These are phyloP conservation scores for Paramecium primaurelia DNA, from an alignment of 73 alveolate species.

Conservation along the genomic window DNA sequence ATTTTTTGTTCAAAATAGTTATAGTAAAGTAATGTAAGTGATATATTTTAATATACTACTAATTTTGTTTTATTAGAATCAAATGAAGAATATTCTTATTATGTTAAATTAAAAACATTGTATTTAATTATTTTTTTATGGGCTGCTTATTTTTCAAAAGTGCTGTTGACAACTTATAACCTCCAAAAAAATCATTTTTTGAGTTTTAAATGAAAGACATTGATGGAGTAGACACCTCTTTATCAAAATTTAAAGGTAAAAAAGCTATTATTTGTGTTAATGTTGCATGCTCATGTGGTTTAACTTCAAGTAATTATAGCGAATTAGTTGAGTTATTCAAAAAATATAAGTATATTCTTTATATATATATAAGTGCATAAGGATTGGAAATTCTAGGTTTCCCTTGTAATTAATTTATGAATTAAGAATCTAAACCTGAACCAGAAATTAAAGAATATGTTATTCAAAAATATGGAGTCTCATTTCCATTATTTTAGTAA, in stretches of 20 bases:
- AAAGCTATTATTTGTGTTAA: conserved; percentile 74
- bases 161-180: conserved; percentile 51
- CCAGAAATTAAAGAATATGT: conserved; percentile 68
- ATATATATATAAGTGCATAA: conserved; percentile 31
- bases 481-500: conserved; percentile 70
- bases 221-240: conserved; percentile 63
- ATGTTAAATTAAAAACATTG: not conserved
- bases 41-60: not conserved
- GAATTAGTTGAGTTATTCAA: conserved; percentile 68
- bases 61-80: not conserved
- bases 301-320: conserved; percentile 71
- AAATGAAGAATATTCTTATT: not conserved
- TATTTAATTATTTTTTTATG: conserved; percentile 10
- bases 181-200: conserved; percentile 53
- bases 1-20: not conserved
- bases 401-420: conserved; percentile 86
- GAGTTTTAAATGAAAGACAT: conserved; percentile 67
- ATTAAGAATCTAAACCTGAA: conserved; percentile 74
- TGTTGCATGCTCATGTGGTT: conserved; percentile 83
- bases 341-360: conserved; percentile 42
- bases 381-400: conserved; percentile 82
- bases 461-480: conserved; percentile 61
- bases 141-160: conserved; percentile 61
- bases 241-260: conserved; percentile 63
- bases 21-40: not conserved